phyloP scores from a whole-genome alignment of 2,329 filamentous ascomycete species.

The Cucurbitaria berberidis region DNA sequence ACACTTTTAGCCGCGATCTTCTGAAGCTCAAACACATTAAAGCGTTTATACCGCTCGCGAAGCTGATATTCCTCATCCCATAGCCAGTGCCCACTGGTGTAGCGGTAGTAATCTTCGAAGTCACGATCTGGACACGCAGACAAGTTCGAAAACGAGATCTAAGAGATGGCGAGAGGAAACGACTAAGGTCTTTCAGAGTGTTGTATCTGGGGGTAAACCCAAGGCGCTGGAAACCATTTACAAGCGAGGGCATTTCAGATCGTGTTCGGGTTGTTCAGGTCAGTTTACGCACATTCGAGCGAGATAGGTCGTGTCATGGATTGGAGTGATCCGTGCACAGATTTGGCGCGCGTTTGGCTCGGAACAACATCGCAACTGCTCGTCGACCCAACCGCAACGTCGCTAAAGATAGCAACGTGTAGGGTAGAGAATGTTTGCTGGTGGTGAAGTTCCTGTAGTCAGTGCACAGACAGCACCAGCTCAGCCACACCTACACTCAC shows the following conservation, averaged over 20 bases:
- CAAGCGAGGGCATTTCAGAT: background rate
- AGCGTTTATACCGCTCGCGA: slow-evolving; percentile 39
- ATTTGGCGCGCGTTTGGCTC: too few species aligned
- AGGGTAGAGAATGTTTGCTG: too few species aligned
- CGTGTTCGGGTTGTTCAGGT: background rate
- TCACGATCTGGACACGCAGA: background rate
- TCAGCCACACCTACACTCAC: too few species aligned
- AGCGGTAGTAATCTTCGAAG: slow-evolving; percentile 11
- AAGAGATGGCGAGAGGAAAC: slow-evolving; percentile 3
- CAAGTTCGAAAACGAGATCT: slow-evolving; percentile 6
- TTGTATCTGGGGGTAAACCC: background rate
- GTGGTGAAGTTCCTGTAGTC: too few species aligned
- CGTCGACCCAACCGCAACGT: too few species aligned
- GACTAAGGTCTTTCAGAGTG: slow-evolving; percentile 3
- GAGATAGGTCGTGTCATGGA: too few species aligned
- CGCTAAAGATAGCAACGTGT: too few species aligned
- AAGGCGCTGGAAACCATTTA: background rate
- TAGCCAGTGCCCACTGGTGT: slow-evolving; percentile 32
- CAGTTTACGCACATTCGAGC: background rate
- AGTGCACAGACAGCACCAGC: too few species aligned
- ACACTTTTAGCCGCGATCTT: slow-evolving; percentile 37
- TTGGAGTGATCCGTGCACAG: too few species aligned
- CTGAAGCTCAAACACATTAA: slow-evolving; percentile 46
- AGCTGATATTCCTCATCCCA: slow-evolving; percentile 45
- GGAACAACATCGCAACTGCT: too few species aligned